These are phyloP conservation scores for Eucalyptus pumila DNA, from an alignment of 345 rosid species.

Conservation along the genomic window DNA sequence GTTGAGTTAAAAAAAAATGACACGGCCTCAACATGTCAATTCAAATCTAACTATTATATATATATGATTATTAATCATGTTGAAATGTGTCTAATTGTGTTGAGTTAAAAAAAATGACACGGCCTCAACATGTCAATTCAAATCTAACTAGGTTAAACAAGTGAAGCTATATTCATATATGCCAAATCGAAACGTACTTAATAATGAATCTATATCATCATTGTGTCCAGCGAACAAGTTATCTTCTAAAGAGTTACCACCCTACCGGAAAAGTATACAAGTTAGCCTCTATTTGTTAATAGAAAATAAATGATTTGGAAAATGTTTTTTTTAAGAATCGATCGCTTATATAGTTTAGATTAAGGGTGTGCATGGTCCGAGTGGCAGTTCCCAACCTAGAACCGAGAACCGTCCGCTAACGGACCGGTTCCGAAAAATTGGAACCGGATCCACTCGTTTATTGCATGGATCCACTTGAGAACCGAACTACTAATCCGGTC, in stretches of 20 bases:
- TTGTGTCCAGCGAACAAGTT: background rate
- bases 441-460: too few species aligned
- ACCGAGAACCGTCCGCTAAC: too few species aligned
- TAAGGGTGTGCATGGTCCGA: too few species aligned
- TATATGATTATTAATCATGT: background rate
- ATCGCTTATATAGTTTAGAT: background rate
- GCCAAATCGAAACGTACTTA: background rate
- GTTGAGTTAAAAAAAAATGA: background rate
- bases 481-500: accelerated
- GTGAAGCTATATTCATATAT: background rate
- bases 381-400: too few species aligned
- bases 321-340: background rate
- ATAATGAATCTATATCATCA: background rate
- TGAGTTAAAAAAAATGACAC: background rate
- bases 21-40: too few species aligned
- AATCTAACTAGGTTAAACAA: background rate
- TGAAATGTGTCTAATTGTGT: background rate
- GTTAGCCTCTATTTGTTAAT: background rate
- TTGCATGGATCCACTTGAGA: too few species aligned
- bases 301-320: accelerated
- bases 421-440: too few species aligned
- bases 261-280: too few species aligned
- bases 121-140: background rate
- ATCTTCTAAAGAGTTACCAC: background rate
- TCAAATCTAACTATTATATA: background rate